Evolutionary conservation across 805 yeast genomes (phyloP), one percentile per base, ranked within the genome.

Genomic region (Lipomyces japonicus): DNA sequence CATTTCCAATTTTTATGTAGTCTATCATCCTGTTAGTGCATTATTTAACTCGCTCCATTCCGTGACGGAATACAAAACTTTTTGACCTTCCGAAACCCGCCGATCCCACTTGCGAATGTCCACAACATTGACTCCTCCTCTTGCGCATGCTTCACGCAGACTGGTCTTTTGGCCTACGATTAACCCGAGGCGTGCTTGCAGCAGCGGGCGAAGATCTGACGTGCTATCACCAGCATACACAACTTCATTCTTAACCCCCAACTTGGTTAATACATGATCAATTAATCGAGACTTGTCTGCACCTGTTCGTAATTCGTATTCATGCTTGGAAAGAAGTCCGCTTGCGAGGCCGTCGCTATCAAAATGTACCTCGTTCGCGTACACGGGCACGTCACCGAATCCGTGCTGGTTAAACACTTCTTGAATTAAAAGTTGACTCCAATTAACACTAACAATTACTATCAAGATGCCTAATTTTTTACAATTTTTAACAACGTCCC

Each of bases 151-250:
- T 1, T 45, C 46, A 5, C 42, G 38, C 24, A 52, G 23, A 32
- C 50, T 48, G 23, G 32, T 44, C 35, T 48, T 52, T 6, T 43
- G 22, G 6, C 53, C 53, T 12, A 52, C 42, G 6, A 52, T 48
- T 2, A 52, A 25, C 5, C 56, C 56, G 14, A 48, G 14, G 37
- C 45, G 48, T 3, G 56, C 53, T 9, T 35, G 34, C 28, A 52
- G 30, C 2, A 52, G 26, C 12, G 57, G 57, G 4, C 43, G 52
- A 10, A 60, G 35, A 34, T 60, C 62, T 6, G 59, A 50, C 4
- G 53, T 40, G 30, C 57, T 50, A 30, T 59, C 63, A 4, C 63
- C 63, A 9, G 54, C 37, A 31, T 59, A 59, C 12, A 46, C 36
- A 4, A 39, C 39, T 30, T 24, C 21, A n/a, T 32, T 25, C 14